Conservation (phyloP, 768 basidiomycete genomes). For the Boletus patriciae region DNA sequence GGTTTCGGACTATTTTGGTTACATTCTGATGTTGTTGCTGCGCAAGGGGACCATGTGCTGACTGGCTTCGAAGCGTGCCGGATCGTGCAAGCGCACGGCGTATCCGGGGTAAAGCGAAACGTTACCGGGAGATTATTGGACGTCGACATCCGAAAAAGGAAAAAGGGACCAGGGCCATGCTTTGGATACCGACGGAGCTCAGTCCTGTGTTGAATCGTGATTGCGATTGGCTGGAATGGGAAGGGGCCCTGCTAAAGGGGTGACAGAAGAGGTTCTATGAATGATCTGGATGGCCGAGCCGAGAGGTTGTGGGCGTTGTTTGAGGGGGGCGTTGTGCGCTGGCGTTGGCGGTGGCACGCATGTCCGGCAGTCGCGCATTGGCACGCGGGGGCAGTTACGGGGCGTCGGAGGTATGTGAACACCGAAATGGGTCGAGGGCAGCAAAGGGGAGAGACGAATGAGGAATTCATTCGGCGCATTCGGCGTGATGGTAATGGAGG, state of each 20-base stretch:
- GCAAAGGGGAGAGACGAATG: background rate
- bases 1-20: background rate
- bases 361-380: background rate
- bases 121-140: background rate
- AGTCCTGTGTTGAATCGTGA: background rate
- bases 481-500: background rate
- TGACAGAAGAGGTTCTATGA: background rate
- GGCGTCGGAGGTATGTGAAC: background rate
- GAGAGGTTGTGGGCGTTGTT: conserved; percentile 4
- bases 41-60: background rate
- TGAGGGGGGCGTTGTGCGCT: conserved; percentile 4
- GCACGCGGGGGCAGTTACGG: background rate
- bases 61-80: conserved; percentile 1
- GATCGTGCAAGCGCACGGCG: background rate
- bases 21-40: background rate
- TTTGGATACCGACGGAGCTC: background rate
- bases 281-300: background rate
- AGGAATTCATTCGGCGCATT: background rate
- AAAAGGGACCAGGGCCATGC: background rate
- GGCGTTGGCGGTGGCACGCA: conserved; percentile 4
- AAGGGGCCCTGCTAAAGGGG: background rate
- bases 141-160: conserved; percentile 3
- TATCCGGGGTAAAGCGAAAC: conserved; percentile 7
- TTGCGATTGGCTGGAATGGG: background rate
- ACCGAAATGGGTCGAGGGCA: background rate